Percentiles rank a stretch among this genome's conserved stretches.
phyloP scores from a whole-genome alignment of 2,329 filamentous ascomycete species.

The Fusarium torreyae region DNA sequence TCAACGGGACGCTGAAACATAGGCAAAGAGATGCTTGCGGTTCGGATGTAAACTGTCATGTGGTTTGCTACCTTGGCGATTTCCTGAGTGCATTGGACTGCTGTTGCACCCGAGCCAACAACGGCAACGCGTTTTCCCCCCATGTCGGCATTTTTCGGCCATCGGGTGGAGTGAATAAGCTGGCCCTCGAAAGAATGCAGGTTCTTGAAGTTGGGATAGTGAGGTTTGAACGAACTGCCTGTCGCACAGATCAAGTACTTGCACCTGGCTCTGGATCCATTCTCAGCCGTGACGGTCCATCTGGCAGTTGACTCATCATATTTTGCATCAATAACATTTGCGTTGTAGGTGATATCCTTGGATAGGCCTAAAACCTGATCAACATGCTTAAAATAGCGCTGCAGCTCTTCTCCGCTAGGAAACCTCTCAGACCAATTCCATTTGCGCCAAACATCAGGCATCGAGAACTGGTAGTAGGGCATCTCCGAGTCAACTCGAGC shows the following conservation, averaged over 20 bases:
- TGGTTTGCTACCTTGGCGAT: too few species aligned
- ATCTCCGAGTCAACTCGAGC: constrained; percentile 1
- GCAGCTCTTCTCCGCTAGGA: background rate
- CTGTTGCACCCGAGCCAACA: too few species aligned
- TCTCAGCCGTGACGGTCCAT: background rate
- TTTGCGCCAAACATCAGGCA: background rate
- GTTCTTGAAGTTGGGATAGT: too few species aligned
- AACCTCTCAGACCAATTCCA: constrained; percentile 9
- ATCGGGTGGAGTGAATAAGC: too few species aligned
- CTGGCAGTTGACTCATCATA: background rate
- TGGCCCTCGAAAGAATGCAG: too few species aligned
- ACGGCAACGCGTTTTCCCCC: too few species aligned
- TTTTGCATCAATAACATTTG: constrained; percentile 22
- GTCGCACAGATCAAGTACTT: background rate
- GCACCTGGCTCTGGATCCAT: background rate
- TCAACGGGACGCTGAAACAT: background rate
- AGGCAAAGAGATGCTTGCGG: background rate
- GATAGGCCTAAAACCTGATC: constrained; percentile 23
- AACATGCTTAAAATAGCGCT: constrained; percentile 4
- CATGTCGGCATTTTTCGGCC: too few species aligned
- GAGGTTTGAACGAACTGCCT: too few species aligned
- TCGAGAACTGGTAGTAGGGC: background rate
- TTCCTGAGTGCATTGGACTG: too few species aligned
- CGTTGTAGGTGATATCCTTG: constrained; percentile 58
- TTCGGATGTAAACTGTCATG: background rate